A percentile compares a stretch with the other conserved stretches of the same genome.
phyloP scores from a whole-genome alignment of 148 eudicot species.

The Oxyria digyna region DNA sequence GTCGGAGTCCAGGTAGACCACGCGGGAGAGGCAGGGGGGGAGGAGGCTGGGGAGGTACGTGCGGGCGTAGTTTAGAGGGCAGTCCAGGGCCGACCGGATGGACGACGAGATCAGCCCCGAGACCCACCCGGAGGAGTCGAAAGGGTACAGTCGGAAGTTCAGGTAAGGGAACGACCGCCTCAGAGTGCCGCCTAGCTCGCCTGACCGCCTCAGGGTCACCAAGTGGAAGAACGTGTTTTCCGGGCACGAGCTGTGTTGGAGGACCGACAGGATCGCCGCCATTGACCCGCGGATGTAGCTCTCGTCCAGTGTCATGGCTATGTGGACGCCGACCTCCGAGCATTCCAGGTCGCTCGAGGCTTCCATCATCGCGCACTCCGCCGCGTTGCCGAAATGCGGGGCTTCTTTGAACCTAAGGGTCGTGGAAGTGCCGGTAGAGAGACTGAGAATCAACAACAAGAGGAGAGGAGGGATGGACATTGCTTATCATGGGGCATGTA shows the following conservation, averaged over 20 bases:
- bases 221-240: conserved; percentile 64
- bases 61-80: conserved; percentile 67
- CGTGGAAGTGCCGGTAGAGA: neutral
- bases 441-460: neutral
- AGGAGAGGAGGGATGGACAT: conserved; percentile 10
- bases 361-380: conserved; percentile 27
- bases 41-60: conserved; percentile 44
- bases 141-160: conserved; percentile 40
- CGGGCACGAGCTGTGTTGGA: conserved; percentile 77
- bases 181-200: conserved; percentile 32
- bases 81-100: conserved; percentile 79
- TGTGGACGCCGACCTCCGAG: conserved; percentile 46
- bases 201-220: conserved; percentile 18
- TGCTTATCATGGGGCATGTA: neutral
- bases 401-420: conserved; percentile 51
- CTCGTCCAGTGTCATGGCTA: conserved; percentile 73
- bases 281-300: conserved; percentile 76
- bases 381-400: conserved; percentile 57
- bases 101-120: conserved; percentile 66
- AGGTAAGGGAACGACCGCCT: conserved; percentile 50
- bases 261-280: conserved; percentile 69
- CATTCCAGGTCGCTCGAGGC: conserved; percentile 12
- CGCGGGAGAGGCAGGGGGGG: conserved; percentile 36
- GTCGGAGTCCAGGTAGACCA: conserved; percentile 71
- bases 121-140: conserved; percentile 31